phyloP scores from a whole-genome alignment of 2,329 filamentous ascomycete genomes.

The Colletotrichum sp. region DNA sequence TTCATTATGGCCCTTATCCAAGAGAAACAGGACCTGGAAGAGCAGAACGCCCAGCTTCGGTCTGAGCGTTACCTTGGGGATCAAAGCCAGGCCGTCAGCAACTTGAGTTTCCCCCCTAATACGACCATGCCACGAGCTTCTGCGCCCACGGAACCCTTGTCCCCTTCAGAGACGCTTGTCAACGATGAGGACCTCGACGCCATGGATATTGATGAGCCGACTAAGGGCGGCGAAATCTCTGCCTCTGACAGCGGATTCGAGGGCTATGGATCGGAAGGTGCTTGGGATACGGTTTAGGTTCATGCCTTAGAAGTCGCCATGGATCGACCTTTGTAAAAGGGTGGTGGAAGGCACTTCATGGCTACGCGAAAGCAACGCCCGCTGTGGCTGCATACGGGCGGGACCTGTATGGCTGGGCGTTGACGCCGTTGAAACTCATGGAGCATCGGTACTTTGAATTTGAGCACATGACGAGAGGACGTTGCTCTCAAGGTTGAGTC shows the following conservation, averaged over 20 bases:
- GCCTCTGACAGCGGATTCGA: not conserved
- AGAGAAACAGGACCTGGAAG: not conserved
- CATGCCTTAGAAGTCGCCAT: not conserved
- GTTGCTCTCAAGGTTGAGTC: not conserved
- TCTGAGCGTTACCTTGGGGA: not conserved
- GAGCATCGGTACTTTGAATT: not conserved
- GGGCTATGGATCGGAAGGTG: not conserved
- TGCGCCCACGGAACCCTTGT: not conserved
- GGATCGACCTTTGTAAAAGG: not conserved
- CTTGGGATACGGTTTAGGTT: not conserved
- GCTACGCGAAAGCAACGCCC: not conserved
- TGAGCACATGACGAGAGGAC: not conserved
- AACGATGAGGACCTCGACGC: not conserved
- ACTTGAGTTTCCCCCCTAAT: accelerated
- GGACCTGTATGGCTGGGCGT: not conserved
- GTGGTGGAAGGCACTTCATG: not conserved
- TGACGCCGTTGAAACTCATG: not conserved
- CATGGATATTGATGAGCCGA: not conserved
- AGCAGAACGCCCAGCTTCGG: not conserved
- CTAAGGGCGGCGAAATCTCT: not conserved
- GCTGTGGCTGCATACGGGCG: not conserved
- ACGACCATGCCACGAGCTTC: accelerated
- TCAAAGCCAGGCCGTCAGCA: not conserved
- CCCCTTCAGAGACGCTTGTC: not conserved
- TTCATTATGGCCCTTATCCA: accelerated